These are phyloP conservation scores for Rubus parviflorus DNA, from an alignment of 306 rosid genomes.

Conservation along the genomic window DNA sequence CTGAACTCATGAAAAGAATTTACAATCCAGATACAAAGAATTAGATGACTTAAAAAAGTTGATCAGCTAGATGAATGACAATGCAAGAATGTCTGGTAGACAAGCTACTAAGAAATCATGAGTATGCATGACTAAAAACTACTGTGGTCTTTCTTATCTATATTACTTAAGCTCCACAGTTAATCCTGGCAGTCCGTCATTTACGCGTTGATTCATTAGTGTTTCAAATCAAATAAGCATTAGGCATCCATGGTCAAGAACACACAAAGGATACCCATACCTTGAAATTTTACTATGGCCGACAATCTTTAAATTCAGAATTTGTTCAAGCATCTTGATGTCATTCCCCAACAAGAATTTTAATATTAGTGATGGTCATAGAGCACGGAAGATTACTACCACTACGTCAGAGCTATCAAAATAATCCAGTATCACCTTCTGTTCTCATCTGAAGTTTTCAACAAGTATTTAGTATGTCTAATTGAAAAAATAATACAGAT, in stretches of 20 bases:
- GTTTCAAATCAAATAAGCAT: background rate
- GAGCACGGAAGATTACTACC: background rate
- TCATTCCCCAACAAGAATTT: background rate
- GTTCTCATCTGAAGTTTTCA: background rate
- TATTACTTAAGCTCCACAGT: background rate
- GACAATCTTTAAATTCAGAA: background rate
- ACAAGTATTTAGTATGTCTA: background rate
- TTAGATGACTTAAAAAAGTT: background rate
- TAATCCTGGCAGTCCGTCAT: background rate
- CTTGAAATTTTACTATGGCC: background rate
- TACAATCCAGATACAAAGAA: background rate
- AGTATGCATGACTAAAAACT: background rate
- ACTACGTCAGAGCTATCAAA: background rate
- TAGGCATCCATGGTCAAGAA: background rate
- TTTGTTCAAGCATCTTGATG: background rate
- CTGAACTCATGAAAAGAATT: slow-evolving; percentile 40
- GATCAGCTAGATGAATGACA: background rate
- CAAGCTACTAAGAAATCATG: background rate
- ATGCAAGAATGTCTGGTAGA: background rate
- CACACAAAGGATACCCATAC: background rate
- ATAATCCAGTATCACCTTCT: background rate
- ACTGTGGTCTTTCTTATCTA: background rate
- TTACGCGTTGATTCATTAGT: background rate
- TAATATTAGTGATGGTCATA: background rate
- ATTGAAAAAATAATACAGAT: background rate